Conservation (phyloP, 2,329 filamentous ascomycete species). For the Zalaria obscura region DNA sequence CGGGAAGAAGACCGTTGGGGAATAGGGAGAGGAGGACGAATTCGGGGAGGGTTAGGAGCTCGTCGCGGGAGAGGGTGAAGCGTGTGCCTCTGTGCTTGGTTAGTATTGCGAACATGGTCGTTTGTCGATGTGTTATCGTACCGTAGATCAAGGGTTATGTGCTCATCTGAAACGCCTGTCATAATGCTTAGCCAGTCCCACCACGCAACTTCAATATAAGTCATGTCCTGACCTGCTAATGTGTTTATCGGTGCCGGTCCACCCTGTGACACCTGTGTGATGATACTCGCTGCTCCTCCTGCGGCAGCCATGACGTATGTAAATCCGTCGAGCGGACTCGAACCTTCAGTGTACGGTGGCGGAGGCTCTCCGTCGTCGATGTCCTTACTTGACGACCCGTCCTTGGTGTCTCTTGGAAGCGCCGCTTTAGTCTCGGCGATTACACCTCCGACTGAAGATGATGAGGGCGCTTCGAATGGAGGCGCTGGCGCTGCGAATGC, state of each 20-base stretch:
- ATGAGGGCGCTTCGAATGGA: slow-evolving; percentile 34
- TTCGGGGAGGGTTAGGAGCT: slow-evolving; percentile 87
- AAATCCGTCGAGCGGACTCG: slow-evolving; percentile 82
- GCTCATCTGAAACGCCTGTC: slow-evolving; percentile 82
- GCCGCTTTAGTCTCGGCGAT: slow-evolving; percentile 70
- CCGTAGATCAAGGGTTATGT: slow-evolving; percentile 89
- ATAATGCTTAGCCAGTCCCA: background rate
- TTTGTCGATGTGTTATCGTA: slow-evolving; percentile 28
- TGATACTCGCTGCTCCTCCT: slow-evolving; percentile 93
- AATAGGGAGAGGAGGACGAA: slow-evolving; percentile 97
- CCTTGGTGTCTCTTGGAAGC: slow-evolving; percentile 70
- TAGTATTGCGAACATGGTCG: slow-evolving; percentile 7
- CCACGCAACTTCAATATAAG: too few relatives aligned
- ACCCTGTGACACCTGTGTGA: slow-evolving; percentile 95
- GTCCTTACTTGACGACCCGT: slow-evolving; percentile 56
- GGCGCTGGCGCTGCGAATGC: slow-evolving; percentile 36
- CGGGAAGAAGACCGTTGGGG: slow-evolving; percentile 92
- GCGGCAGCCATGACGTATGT: slow-evolving; percentile 96
- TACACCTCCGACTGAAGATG: slow-evolving; percentile 22
- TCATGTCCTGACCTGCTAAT: slow-evolving; percentile 51
- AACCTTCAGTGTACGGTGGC: slow-evolving; percentile 89
- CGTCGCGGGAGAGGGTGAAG: slow-evolving; percentile 88
- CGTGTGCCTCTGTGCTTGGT: slow-evolving; percentile 57
- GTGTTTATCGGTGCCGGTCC: slow-evolving; percentile 75
- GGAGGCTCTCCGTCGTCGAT: slow-evolving; percentile 78